phyloP scores from a whole-genome alignment of 1,139 yeast species.

The Kodamaea fungicola region DNA sequence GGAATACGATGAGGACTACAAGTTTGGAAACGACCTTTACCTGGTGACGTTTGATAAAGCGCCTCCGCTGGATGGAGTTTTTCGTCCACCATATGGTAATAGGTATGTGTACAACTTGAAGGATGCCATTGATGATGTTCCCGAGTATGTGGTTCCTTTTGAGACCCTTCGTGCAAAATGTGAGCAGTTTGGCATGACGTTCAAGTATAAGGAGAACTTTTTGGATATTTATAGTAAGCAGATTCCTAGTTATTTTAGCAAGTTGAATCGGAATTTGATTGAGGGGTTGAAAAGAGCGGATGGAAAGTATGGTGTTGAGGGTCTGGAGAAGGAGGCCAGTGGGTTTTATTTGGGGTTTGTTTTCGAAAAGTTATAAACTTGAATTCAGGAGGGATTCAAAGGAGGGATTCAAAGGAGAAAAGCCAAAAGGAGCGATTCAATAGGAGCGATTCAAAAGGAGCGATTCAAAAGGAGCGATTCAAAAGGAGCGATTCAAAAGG shows the following conservation, averaged over 20 bases:
- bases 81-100: conserved; percentile 79
- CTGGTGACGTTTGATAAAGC: conserved; percentile 72
- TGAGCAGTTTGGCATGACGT: conserved; percentile 74
- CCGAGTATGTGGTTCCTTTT: conserved; percentile 97
- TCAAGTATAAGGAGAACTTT: conserved; percentile 74
- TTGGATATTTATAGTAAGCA: conserved; percentile 80
- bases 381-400: too few relatives aligned
- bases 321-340: conserved; percentile 86
- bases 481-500: too few relatives aligned
- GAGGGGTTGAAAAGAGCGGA: conserved; percentile 72
- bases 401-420: too few relatives aligned
- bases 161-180: conserved; percentile 80
- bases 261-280: conserved; percentile 59
- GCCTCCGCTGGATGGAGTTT: conserved; percentile 71
- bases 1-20: conserved; percentile 40
- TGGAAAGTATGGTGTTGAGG: conserved; percentile 84
- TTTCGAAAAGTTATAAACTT: conserved; percentile 52
- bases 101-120: conserved; percentile 75
- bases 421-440: too few relatives aligned
- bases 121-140: conserved; percentile 95
- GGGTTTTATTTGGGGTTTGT: conserved; percentile 81
- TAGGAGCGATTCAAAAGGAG: too few relatives aligned
- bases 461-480: too few relatives aligned
- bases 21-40: conserved; percentile 85
- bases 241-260: conserved; percentile 60